These are phyloP conservation scores for Zygotorulaspora mrakii DNA, from an alignment of 1,139 yeast genomes.

Conservation along the genomic window DNA sequence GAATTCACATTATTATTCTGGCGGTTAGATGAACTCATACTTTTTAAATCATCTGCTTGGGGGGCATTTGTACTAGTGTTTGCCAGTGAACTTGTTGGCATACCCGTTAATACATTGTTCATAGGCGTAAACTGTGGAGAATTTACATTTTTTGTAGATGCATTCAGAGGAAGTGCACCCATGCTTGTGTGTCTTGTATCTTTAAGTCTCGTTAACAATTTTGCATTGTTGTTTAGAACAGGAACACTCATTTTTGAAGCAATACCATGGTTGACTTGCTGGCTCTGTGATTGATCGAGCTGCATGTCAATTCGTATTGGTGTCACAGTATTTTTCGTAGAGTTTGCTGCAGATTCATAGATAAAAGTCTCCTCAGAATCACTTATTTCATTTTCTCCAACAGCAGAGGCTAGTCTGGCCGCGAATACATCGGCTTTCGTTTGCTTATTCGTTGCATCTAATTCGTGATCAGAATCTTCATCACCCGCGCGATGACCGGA, in stretches of 20 bases:
- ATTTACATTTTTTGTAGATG: constrained; percentile 5
- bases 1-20: constrained; percentile 10
- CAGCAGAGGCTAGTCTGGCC: constrained; percentile 89
- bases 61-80: constrained; percentile 13
- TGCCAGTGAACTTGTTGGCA: constrained; percentile 7
- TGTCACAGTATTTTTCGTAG: constrained; percentile 37
- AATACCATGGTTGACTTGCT: constrained; percentile 24
- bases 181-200: constrained; percentile 36
- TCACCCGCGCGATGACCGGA: constrained; percentile 7
- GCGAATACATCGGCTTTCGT: constrained; percentile 90
- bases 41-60: constrained; percentile 25
- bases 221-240: constrained; percentile 30
- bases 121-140: constrained; percentile 4
- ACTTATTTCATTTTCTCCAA: constrained; percentile 79
- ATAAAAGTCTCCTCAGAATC: constrained; percentile 94
- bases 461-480: constrained; percentile 11
- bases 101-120: constrained; percentile 7
- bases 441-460: constrained; percentile 23
- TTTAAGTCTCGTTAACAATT: constrained; percentile 32
- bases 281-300: constrained; percentile 9
- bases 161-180: constrained; percentile 26
- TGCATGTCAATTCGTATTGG: constrained; percentile 11
- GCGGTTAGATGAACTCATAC: constrained; percentile 21
- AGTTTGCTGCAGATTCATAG: constrained; percentile 56
- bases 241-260: constrained; percentile 36